Evolutionary conservation across 2,329 filamentous ascomycete genomes (phyloP).

Genomic region (Cladosporium halotolerans): DNA sequence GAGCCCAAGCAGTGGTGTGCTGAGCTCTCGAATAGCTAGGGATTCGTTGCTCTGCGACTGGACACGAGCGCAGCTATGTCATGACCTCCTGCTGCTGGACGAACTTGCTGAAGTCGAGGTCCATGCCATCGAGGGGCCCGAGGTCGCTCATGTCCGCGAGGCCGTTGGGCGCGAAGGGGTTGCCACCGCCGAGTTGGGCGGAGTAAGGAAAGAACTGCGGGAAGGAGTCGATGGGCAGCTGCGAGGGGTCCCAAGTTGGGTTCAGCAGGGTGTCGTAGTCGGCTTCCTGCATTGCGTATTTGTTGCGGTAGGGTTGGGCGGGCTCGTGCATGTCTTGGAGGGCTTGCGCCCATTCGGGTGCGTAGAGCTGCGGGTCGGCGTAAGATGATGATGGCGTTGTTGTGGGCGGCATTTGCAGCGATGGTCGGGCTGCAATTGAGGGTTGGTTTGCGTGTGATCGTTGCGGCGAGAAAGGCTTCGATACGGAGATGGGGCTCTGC

Average conservation of each 20-base stretch:
- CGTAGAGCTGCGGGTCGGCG: constrained; percentile 26
- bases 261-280: constrained; percentile 6
- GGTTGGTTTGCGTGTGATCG: neutral
- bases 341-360: constrained; percentile 24
- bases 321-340: constrained; percentile 15
- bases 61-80: constrained; percentile 5
- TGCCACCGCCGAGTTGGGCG: constrained; percentile 9
- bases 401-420: constrained; percentile 20
- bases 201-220: constrained; percentile 12
- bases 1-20: neutral
- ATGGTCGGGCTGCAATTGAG: constrained; percentile 14
- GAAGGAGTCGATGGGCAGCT: constrained; percentile 2
- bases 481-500: constrained; percentile 21
- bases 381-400: constrained; percentile 1
- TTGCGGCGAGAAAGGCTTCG: constrained; percentile 5
- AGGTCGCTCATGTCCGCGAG: constrained; percentile 4
- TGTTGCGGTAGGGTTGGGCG: constrained; percentile 19
- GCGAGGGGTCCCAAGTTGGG: neutral
- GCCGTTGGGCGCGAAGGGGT: neutral
- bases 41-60: neutral
- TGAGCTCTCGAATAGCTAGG: neutral
- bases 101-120: constrained; percentile 27
- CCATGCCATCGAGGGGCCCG: constrained; percentile 17
- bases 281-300: constrained; percentile 16
- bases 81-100: constrained; percentile 18